Conservation (phyloP, 2,329 filamentous ascomycete genomes). For the Clonostachys rhizophaga region DNA sequence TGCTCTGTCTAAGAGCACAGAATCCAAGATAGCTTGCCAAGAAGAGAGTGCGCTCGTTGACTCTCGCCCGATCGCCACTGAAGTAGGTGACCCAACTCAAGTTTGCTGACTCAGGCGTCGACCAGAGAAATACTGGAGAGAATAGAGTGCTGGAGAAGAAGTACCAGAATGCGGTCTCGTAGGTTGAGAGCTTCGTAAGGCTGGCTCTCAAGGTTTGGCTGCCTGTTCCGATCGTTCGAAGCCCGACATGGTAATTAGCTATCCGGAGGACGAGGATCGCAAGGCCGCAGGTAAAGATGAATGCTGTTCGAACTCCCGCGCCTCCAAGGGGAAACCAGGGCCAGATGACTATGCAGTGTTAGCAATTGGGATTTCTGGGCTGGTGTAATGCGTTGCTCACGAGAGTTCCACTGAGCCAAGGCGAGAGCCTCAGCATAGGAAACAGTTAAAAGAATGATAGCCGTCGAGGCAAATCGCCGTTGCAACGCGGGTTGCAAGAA, state of each 20-base stretch:
- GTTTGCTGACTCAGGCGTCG: slow-evolving; percentile 51
- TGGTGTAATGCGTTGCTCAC: slow-evolving; percentile 39
- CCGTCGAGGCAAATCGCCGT: slow-evolving; percentile 77
- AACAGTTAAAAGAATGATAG: slow-evolving; percentile 61
- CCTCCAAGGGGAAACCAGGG: slow-evolving; percentile 78
- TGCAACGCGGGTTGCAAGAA: slow-evolving; percentile 88
- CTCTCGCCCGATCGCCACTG: slow-evolving; percentile 64
- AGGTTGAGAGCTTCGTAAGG: slow-evolving; percentile 52
- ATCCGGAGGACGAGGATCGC: slow-evolving; percentile 82
- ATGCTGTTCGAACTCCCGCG: slow-evolving; percentile 67
- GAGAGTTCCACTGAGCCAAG: slow-evolving; percentile 64
- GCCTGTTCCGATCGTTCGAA: slow-evolving; percentile 65
- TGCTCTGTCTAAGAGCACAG: slow-evolving; percentile 65
- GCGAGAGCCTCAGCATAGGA: slow-evolving; percentile 71
- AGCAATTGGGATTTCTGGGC: background rate
- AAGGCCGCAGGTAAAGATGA: slow-evolving; percentile 74
- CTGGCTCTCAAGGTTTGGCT: slow-evolving; percentile 59
- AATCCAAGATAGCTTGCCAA: slow-evolving; percentile 66
- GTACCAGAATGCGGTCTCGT: slow-evolving; percentile 74
- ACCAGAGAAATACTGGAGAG: slow-evolving; percentile 76
- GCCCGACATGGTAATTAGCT: slow-evolving; percentile 72
- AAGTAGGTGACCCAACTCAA: slow-evolving; percentile 71
- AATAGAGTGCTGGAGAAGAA: slow-evolving; percentile 73
- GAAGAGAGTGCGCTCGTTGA: slow-evolving; percentile 87
- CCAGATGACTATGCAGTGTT: slow-evolving; percentile 62